These are phyloP conservation scores for Scedosporium aurantiacum DNA, from an alignment of 2,329 filamentous ascomycete genomes.

Conservation along the genomic window DNA sequence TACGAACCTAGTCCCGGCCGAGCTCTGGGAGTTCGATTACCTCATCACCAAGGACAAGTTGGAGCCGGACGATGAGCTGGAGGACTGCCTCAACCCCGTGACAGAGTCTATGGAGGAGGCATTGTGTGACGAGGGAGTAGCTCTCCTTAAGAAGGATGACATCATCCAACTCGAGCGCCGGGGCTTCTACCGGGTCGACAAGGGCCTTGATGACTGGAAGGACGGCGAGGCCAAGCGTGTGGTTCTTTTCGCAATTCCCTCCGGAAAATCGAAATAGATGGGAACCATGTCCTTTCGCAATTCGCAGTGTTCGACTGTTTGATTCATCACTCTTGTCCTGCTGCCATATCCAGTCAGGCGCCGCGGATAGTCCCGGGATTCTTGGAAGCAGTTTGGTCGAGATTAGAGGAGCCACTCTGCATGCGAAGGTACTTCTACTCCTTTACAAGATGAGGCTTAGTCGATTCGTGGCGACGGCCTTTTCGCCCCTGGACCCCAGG, in stretches of 20 bases:
- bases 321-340: background rate
- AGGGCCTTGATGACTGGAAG: slow-evolving; percentile 38
- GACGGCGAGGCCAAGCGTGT: slow-evolving; percentile 39
- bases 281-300: background rate
- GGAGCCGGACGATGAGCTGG: slow-evolving; percentile 74
- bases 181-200: slow-evolving; percentile 83
- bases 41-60: slow-evolving; percentile 75
- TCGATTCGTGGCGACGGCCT: no score
- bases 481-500: no score
- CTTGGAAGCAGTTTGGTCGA: background rate
- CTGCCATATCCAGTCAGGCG: background rate
- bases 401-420: background rate
- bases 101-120: slow-evolving; percentile 68
- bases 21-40: slow-evolving; percentile 56
- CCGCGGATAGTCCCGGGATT: background rate
- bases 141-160: slow-evolving; percentile 69
- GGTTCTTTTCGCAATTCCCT: slow-evolving; percentile 47
- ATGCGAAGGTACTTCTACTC: background rate
- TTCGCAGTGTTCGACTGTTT: background rate
- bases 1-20: slow-evolving; percentile 61
- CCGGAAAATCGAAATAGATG: slow-evolving; percentile 37
- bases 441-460: background rate
- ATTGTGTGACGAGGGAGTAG: slow-evolving; percentile 70
- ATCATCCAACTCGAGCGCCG: slow-evolving; percentile 93
- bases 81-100: slow-evolving; percentile 68